Base-by-base conservation (phyloP, 805 yeast genomes). In the Starmerella apis region DNA sequence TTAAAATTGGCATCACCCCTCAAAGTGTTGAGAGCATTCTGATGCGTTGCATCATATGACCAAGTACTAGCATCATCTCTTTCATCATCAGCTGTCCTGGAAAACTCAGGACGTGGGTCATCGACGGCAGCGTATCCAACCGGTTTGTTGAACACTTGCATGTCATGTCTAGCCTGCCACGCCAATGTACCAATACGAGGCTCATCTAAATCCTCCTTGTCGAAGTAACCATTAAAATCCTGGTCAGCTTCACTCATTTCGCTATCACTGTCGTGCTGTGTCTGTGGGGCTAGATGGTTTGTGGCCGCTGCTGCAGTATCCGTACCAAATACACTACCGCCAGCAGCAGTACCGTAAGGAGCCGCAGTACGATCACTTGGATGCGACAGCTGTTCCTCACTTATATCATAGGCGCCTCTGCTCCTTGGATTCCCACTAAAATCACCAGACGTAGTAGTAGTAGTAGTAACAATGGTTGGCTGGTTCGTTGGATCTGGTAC, bases 21-120 rank as follows among this genome's bases (percentile, higher is more conserved):
- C 28, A 46, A 30, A 13, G 53, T 49, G 45, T 46, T 44, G 20
- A 32, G 27, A 19, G 45, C 49, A 32, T 46, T 38, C 23, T 43
- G 42, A 45, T 52, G 36, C 23, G 36, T 28, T 27, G 22, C 37
- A 30, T 52, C 55, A 30, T 52, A 52, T 14, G 35, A 43, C 55
- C 55, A 52, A 14, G 63, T 64, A 8, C 65, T 60, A 4, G 56
- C 55, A 22, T 50, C 43, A 44, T 62, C 66, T 31, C 55, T 62
- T 46, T 56, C 14, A 43, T 38, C 38, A 25, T 43, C 32, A 11
- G 45, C 43, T n/a, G 41, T 20, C 8, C n/a, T 5, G 11, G 24
- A 41, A 13, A 36, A 22, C 13, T 32, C 30, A 10, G 52, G 35
- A 14, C 22, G 43, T 39, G 14, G 41, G n/a, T 25, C 43, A 2